These are phyloP conservation scores for Piromyces finnis DNA, from an alignment of 192 early-diverging fungal genomes.

Conservation along the genomic window DNA sequence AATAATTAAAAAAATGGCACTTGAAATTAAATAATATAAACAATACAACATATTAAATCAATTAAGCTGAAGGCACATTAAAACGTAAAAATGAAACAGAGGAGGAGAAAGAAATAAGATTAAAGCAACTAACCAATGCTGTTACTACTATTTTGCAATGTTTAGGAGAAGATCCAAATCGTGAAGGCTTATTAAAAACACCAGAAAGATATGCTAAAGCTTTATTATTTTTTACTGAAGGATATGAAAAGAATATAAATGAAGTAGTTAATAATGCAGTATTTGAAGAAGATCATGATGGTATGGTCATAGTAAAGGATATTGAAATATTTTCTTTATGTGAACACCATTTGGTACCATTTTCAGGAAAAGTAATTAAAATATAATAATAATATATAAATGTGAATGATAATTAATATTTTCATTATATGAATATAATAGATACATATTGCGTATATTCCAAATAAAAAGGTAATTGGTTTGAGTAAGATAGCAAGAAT, in stretches of 20 bases:
- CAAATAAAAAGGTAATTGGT: conserved; percentile 84
- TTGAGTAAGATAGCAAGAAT: conserved; percentile 93
- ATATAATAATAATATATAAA: not conserved
- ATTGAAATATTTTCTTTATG: conserved; percentile 93
- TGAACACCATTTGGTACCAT: conserved; percentile 98
- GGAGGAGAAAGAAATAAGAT: conserved; percentile 46
- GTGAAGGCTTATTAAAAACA: conserved; percentile 88
- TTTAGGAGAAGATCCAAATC: conserved; percentile 84
- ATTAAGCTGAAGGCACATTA: conserved; percentile 34
- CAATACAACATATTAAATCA: too few species aligned
- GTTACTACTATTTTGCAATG: conserved; percentile 76
- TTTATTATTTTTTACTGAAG: conserved; percentile 93
- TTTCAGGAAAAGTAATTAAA: conserved; percentile 72
- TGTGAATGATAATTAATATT: not conserved
- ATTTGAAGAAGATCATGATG: conserved; percentile 97
- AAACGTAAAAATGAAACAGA: conserved; percentile 58
- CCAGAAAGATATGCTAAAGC: conserved; percentile 94
- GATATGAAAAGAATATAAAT: conserved; percentile 58
- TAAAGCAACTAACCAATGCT: conserved; percentile 63
- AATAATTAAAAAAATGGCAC: too few species aligned
- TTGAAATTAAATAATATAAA: too few species aligned
- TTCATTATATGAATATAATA: too few species aligned
- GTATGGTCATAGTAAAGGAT: conserved; percentile 98
- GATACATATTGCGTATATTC: conserved; percentile 93
- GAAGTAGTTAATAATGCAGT: conserved; percentile 86